A percentile compares a stretch with the other conserved stretches of the same genome.
Conservation (phyloP, 1,139 yeast genomes). For the Suhomyces wounanorum region DNA sequence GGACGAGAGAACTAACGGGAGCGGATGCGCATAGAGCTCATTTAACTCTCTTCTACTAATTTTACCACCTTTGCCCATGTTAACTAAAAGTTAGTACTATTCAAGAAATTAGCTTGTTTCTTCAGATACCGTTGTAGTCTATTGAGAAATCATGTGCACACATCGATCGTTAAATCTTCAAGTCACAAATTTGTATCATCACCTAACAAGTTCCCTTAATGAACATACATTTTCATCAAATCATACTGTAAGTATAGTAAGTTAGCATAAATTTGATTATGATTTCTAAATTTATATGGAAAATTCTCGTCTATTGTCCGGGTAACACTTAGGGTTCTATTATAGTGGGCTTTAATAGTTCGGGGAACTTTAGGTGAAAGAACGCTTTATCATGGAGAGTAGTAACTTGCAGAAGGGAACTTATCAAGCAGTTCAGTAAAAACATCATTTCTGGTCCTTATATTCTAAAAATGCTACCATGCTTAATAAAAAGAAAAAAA, state of each 20-base stretch:
- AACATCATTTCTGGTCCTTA: no score
- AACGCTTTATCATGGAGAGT: no score
- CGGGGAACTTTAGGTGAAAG: no score
- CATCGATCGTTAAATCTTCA: constrained; percentile 57
- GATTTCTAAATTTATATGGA: constrained; percentile 2
- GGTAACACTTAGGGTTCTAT: constrained; percentile 8
- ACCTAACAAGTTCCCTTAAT: constrained; percentile 18
- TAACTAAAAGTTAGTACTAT: constrained; percentile 10
- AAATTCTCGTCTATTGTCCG: constrained; percentile 5
- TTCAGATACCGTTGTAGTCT: constrained; percentile 99
- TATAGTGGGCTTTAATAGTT: background rate
- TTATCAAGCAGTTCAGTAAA: no score
- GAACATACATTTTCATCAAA: constrained; percentile 9
- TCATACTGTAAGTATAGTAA: background rate
- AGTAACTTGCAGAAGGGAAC: no score
- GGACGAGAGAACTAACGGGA: constrained; percentile 51
- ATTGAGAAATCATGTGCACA: constrained; percentile 81
- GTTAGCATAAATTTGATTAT: no score
- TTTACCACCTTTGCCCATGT: constrained; percentile 23
- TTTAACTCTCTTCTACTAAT: constrained; percentile 28
- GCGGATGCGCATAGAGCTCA: constrained; percentile 41
- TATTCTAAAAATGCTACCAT: background rate
- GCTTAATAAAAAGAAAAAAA: constrained; percentile 22
- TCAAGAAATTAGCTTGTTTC: constrained; percentile 3
- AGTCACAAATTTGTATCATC: constrained; percentile 56